These are phyloP conservation scores for Thermochaetoides thermophila DNA, from an alignment of 495 filamentous ascomycete genomes.

Conservation along the genomic window DNA sequence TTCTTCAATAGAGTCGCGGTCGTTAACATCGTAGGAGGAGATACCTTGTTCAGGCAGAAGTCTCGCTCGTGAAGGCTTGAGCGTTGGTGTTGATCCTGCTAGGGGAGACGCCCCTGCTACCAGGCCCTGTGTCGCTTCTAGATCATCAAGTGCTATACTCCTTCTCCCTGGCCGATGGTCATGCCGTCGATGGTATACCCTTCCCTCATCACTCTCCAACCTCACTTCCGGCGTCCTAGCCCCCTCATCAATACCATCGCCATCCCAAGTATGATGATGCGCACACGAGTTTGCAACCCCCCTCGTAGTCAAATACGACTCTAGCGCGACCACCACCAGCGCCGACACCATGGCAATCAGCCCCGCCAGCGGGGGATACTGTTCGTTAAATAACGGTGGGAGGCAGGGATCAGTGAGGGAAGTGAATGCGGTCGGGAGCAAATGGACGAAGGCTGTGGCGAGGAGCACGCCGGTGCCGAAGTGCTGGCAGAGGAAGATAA, in stretches of 20 bases:
- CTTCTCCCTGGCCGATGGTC: constrained; percentile 3
- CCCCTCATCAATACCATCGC: constrained; percentile 19
- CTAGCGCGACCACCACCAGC: constrained; percentile 56
- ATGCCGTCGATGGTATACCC: too few relatives aligned
- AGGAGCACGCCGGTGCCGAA: constrained; percentile 80
- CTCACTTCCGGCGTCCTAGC: too few relatives aligned
- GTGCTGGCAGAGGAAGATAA: constrained; percentile 63
- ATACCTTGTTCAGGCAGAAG: background rate
- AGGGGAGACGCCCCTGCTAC: constrained; percentile 35
- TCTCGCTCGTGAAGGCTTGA: constrained; percentile 1
- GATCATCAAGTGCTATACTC: constrained; percentile 28
- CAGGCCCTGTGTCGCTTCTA: constrained; percentile 30
- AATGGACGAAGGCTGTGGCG: constrained; percentile 79
- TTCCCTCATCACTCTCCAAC: too few relatives aligned
- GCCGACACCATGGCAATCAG: constrained; percentile 66
- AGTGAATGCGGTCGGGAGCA: constrained; percentile 67
- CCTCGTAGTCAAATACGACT: constrained; percentile 56
- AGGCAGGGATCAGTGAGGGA: constrained; percentile 73
- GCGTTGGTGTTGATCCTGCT: constrained; percentile 25
- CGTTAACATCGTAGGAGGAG: constrained; percentile 13
- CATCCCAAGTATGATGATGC: constrained; percentile 31
- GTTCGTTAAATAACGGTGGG: constrained; percentile 53
- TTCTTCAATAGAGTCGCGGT: constrained; percentile 22
- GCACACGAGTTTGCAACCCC: constrained; percentile 36
- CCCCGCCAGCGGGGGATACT: constrained; percentile 63